These are phyloP conservation scores for Laetiporus sulphureus DNA, from an alignment of 1,284 basidiomycete genomes.

Conservation along the genomic window DNA sequence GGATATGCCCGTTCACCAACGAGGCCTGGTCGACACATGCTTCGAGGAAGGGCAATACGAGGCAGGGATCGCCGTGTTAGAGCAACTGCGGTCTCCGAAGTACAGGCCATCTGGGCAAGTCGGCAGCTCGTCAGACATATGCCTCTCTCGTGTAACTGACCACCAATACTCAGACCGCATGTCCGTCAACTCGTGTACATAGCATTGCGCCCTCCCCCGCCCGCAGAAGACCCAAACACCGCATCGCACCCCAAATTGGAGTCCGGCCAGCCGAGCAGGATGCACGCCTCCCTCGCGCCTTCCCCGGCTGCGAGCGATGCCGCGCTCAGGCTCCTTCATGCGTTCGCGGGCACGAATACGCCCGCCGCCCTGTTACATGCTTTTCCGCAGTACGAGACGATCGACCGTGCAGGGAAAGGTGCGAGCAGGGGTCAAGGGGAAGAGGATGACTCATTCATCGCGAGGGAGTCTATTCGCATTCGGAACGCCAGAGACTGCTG, in stretches of 20 bases:
- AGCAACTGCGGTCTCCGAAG: constrained; percentile 49
- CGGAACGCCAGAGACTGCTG: constrained; percentile 51
- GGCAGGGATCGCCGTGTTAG: constrained; percentile 50
- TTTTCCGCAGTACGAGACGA: constrained; percentile 40
- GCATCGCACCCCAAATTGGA: constrained; percentile 20
- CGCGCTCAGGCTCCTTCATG: constrained; percentile 48
- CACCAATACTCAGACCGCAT: constrained; percentile 36
- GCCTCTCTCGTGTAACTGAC: background rate
- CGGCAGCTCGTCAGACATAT: constrained; percentile 8
- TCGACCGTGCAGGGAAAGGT: background rate
- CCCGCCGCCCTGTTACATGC: constrained; percentile 47
- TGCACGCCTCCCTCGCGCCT: constrained; percentile 33
- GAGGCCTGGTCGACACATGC: constrained; percentile 55
- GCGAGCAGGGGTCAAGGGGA: too few relatives aligned
- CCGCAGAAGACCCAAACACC: constrained; percentile 23
- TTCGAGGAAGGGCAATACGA: constrained; percentile 72
- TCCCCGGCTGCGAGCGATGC: constrained; percentile 38
- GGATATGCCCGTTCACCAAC: constrained; percentile 50
- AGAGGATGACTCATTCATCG: constrained; percentile 48
- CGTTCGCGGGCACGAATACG: constrained; percentile 49
- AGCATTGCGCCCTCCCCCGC: constrained; percentile 48
- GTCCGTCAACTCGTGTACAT: constrained; percentile 64
- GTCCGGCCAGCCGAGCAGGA: constrained; percentile 40
- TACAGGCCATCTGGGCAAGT: constrained; percentile 49
- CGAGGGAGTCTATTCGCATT: constrained; percentile 45